Conservation (phyloP, 1,284 basidiomycete genomes). For the Ceratobasidium sp. region DNA sequence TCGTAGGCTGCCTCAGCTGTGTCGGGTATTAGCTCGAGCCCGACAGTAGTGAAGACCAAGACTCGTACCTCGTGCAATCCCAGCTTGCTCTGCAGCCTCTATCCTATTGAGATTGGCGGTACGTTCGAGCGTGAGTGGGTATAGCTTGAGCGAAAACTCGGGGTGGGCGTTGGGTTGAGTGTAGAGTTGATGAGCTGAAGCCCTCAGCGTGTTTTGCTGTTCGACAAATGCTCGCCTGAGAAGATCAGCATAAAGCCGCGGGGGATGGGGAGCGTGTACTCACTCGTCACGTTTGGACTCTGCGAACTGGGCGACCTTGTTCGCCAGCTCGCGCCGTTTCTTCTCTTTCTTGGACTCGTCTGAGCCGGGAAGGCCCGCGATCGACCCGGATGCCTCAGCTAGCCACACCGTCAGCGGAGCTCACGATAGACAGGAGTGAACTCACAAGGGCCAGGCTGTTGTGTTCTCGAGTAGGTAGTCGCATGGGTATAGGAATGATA, state of each 20-base stretch:
- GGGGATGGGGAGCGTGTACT: slow-evolving; percentile 59
- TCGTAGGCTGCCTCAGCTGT: slow-evolving; percentile 62
- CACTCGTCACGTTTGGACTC: slow-evolving; percentile 80
- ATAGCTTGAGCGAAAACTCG: slow-evolving; percentile 76
- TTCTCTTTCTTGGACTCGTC: slow-evolving; percentile 70
- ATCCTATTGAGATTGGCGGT: slow-evolving; percentile 76
- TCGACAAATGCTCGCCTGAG: slow-evolving; percentile 38
- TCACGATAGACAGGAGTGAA: neutral
- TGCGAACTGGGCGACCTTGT: slow-evolving; percentile 70
- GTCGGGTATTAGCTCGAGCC: slow-evolving; percentile 4
- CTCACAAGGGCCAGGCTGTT: slow-evolving; percentile 42
- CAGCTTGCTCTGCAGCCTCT: slow-evolving; percentile 73
- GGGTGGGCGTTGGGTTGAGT: slow-evolving; percentile 69
- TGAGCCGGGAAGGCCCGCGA: neutral
- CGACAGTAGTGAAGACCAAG: neutral
- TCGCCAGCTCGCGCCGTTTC: slow-evolving; percentile 75
- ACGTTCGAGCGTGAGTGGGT: slow-evolving; percentile 79
- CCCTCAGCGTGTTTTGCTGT: slow-evolving; percentile 35
- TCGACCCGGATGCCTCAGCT: slow-evolving; percentile 39
- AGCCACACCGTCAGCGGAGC: slow-evolving; percentile 7
- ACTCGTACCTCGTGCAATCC: slow-evolving; percentile 32
- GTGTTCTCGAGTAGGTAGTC: neutral
- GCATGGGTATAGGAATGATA: slow-evolving; percentile 16
- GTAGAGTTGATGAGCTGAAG: slow-evolving; percentile 42
- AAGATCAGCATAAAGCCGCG: slow-evolving; percentile 50